Evolutionary conservation across 441 rosid genomes (phyloP).

Genomic region (Erodium trifolium): DNA sequence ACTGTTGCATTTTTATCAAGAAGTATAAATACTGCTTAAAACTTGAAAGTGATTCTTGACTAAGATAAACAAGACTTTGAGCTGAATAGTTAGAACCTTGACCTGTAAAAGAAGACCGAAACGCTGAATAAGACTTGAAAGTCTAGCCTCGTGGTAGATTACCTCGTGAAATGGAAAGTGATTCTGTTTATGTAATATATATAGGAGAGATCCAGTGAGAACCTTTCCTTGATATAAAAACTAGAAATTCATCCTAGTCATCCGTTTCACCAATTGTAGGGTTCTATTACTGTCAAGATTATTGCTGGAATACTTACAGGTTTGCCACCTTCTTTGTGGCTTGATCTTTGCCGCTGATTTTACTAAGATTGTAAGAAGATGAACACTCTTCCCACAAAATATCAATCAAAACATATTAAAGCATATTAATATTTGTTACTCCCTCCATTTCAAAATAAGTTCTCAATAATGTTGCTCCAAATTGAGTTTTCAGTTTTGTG

Average conservation of each 20-base stretch:
- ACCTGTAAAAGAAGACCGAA: background rate
- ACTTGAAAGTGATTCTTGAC: no score
- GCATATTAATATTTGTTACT: background rate
- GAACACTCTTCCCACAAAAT: background rate
- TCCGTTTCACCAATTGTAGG: no score
- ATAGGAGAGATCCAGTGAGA: background rate
- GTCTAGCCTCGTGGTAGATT: background rate
- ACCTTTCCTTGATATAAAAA: no score
- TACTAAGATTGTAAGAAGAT: background rate
- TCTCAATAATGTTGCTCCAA: no score
- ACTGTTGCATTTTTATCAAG: no score
- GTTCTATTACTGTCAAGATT: no score
- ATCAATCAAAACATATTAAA: background rate
- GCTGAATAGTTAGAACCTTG: conserved; percentile 1
- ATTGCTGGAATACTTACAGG: no score
- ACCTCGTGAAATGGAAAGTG: background rate
- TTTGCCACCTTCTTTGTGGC: no score
- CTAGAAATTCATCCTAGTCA: no score
- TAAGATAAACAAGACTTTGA: background rate
- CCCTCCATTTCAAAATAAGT: background rate
- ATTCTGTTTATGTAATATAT: background rate
- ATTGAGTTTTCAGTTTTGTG: no score
- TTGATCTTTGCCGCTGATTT: no score
- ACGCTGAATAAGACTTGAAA: background rate
- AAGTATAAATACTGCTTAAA: no score